Evolutionary conservation across 331 rosid genomes (phyloP).

Genomic region (Cucumis variabilis): DNA sequence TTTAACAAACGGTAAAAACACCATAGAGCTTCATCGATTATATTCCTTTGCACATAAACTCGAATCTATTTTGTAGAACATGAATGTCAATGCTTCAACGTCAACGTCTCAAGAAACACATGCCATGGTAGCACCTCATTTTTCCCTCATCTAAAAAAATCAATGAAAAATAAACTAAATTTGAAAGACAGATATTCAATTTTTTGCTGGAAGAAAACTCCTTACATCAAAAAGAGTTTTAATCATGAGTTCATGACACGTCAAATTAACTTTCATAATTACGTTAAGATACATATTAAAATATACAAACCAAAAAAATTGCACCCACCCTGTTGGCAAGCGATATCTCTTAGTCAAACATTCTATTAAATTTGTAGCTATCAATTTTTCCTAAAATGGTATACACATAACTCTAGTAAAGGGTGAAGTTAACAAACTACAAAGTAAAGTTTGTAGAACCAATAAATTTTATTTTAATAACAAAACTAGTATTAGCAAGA

Average conservation of each 20-base stretch:
- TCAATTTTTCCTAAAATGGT: background rate
- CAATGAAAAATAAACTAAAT: background rate
- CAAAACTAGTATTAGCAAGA: no score
- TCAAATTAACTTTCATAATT: background rate
- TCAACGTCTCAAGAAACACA: conserved; percentile 74
- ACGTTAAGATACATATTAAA: background rate
- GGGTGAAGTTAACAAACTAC: no score
- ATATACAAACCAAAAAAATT: background rate
- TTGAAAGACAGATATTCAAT: background rate
- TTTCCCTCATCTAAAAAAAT: no score
- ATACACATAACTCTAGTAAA: background rate
- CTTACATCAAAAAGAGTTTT: background rate
- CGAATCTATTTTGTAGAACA: no score
- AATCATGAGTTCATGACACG: background rate
- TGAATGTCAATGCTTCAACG: conserved; percentile 56
- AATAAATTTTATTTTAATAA: no score
- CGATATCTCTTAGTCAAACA: background rate
- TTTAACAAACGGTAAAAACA: no score
- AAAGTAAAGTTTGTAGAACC: no score
- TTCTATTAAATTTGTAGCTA: background rate
- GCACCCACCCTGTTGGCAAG: background rate
- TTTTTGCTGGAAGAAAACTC: background rate
- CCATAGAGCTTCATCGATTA: no score
- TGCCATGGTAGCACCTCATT: conserved; percentile 79
- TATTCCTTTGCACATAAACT: no score